Base-by-base conservation (phyloP, 139 green algal species). In the Ettlia oleoabundans region DNA sequence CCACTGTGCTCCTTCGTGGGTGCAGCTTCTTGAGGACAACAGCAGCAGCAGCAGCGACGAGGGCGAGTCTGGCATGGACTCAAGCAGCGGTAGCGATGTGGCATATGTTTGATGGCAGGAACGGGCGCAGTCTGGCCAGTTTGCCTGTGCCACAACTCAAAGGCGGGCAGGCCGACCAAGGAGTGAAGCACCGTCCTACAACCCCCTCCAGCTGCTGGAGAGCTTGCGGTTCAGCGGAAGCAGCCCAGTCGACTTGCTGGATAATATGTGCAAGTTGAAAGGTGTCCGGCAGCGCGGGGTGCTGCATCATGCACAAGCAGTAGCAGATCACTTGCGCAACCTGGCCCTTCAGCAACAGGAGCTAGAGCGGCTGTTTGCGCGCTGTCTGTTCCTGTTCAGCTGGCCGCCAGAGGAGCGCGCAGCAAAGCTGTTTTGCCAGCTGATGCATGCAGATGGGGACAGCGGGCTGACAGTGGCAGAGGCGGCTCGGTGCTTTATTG, bases 401-500 rank as follows among this genome's bases (percentile, higher is more conserved):
- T 64, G 70, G 70, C 70, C 43, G 21, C 28, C 19, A 1, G 30
- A 78, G 70, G n/a, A 78, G 70, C 43, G 70, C 0, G 43, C 70
- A 22, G 30, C 8, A 9, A 6, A 32, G 70, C 70, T 78, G 70
- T 78, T 78, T 63, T 22, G 70, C 28, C 42, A 78, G 43, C 70
- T 78, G 70, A 30, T 28, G 30, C 40, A 28, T 22, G 28, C n/a
- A n/a, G n/a, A n/a, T n/a, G n/a, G n/a, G n/a, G 42, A 32, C 47
- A 58, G 47, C 15, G 43, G 70, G 4, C 30, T 78, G 43, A 47
- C 43, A 0, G 70, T 43, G 8, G 43, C 42, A 64, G 30, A 43
- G 43, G 70, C 70, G 1, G 70, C 43, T 10, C 32, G 32, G 0
- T 47, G 43, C 70, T 78, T 78, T 64, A 15, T 58, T 58, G 47